Evolutionary conservation across 2,329 filamentous ascomycete genomes (phyloP).

Genomic region (Nemania sp.): DNA sequence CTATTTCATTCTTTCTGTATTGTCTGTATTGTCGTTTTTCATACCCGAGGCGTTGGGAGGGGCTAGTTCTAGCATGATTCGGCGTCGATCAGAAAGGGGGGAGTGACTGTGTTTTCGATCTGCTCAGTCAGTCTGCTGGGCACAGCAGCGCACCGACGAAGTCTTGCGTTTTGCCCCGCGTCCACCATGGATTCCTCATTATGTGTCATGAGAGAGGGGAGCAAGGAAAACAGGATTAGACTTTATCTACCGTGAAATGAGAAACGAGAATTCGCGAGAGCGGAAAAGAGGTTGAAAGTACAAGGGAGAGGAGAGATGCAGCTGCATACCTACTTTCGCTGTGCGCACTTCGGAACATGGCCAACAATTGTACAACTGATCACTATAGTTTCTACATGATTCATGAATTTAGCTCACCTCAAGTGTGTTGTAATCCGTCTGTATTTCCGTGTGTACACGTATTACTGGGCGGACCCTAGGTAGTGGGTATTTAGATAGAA

Average conservation of each 20-base stretch:
- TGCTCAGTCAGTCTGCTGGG: conserved; percentile 18
- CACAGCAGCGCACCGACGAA: neutral
- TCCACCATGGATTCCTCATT: conserved; percentile 13
- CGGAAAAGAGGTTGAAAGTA: neutral
- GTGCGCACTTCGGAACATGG: conserved; percentile 8
- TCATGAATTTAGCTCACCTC: neutral
- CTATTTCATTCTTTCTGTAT: conserved; percentile 4
- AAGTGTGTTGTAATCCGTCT: neutral
- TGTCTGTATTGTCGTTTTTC: conserved; percentile 23
- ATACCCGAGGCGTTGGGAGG: conserved; percentile 29
- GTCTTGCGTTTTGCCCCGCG: conserved; percentile 9
- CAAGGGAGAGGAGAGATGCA: conserved; percentile 5
- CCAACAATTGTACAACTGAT: conserved; percentile 10
- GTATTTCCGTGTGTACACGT: neutral
- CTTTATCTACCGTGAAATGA: conserved; percentile 15
- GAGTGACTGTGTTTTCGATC: conserved; percentile 23
- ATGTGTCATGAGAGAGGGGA: conserved; percentile 22
- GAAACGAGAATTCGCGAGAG: conserved; percentile 22
- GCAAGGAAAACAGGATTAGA: conserved; percentile 16
- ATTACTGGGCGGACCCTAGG: neutral
- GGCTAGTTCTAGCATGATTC: conserved; percentile 34
- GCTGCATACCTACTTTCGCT: conserved; percentile 1
- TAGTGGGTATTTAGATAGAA: neutral
- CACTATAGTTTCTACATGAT: neutral
- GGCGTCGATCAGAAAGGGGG: conserved; percentile 36